Evolutionary conservation across 768 basidiomycete genomes (phyloP), one percentile per base, ranked within the genome.

Genomic region (Boletus fagicola): DNA sequence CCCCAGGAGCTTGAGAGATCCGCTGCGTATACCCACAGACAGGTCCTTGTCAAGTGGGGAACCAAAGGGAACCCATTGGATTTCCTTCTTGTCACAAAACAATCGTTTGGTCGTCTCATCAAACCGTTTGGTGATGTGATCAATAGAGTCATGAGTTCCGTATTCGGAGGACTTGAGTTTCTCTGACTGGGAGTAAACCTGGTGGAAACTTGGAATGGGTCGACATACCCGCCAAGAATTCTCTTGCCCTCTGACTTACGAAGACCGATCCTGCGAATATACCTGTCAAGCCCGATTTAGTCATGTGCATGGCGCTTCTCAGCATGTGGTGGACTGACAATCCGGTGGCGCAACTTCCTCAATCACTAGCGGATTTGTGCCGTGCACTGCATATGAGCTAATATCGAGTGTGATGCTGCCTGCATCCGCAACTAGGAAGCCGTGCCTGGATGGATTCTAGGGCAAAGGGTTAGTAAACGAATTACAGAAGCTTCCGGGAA

Each of bases 271-370:
- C 89, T 45, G 88, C 87, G 69, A 92, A 92, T 40, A 90, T 82
- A 70, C 86, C 86, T 88, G 63, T n/a, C 47, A 54, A 52, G 53
- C 46, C 35, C 16, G 35, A 59, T 35, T 65, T 47, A 60, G 59
- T n/a, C 4, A 33, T 24, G 18, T 36, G 36, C 11, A 49, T 2
- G n/a, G 5, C 9, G 20, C 6, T 50, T 33, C 24, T 39, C 31
- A 20, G 31, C 26, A 59, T 18, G 45, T 1, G 26, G 16, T 26
- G 26, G 24, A 74, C 83, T 57, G 60, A 87, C 89, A 92, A 70
- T 92, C 89, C 12, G 89, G 87, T 26, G 89, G 89, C 3, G 89
- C 89, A 62, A 90, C 84, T 72, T 92, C 89, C 67, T 92, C 89
- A 63, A 92, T 90, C 16, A 87, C 82, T 16, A 91, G 80, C 0